Conservation (phyloP, 768 basidiomycete species). For the Galerina marginata region DNA sequence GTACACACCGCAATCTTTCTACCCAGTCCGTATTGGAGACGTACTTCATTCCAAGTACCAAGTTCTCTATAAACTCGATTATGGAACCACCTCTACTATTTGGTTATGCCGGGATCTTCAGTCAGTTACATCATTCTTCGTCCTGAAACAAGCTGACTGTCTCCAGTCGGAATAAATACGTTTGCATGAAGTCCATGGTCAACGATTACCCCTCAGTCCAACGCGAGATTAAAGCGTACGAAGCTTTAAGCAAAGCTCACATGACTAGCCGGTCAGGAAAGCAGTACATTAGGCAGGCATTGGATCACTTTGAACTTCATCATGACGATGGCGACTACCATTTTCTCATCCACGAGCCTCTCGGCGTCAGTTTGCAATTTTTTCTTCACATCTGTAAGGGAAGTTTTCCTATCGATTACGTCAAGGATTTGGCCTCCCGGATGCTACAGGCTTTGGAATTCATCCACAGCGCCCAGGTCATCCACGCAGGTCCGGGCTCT, state of each 20-base stretch:
- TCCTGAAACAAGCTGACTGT: background rate
- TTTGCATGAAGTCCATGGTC: slow-evolving; percentile 10
- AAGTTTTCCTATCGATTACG: slow-evolving; percentile 3
- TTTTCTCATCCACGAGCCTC: slow-evolving; percentile 19
- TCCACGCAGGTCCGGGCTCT: slow-evolving; percentile 21
- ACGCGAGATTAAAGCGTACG: slow-evolving; percentile 6
- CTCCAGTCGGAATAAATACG: background rate
- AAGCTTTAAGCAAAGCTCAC: slow-evolving; percentile 6
- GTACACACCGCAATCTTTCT: slow-evolving; percentile 26
- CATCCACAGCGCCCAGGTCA: slow-evolving; percentile 13
- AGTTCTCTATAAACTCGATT: slow-evolving; percentile 37
- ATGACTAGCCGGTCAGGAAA: slow-evolving; percentile 6
- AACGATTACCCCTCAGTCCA: slow-evolving; percentile 13
- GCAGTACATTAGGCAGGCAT: slow-evolving; percentile 13
- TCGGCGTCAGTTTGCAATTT: slow-evolving; percentile 10
- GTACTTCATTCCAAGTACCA: slow-evolving; percentile 32
- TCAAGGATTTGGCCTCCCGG: slow-evolving; percentile 1
- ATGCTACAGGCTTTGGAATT: slow-evolving; percentile 24
- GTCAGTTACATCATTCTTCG: background rate
- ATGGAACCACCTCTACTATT: slow-evolving; percentile 29
- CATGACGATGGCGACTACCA: slow-evolving; percentile 8
- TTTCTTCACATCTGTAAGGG: slow-evolving; percentile 1
- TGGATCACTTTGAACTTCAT: slow-evolving; percentile 15
- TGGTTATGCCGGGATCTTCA: slow-evolving; percentile 33
- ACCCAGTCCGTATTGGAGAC: slow-evolving; percentile 36